These are phyloP conservation scores for Melampsora occidentalis DNA, from an alignment of 1,284 basidiomycete species.

Conservation along the genomic window DNA sequence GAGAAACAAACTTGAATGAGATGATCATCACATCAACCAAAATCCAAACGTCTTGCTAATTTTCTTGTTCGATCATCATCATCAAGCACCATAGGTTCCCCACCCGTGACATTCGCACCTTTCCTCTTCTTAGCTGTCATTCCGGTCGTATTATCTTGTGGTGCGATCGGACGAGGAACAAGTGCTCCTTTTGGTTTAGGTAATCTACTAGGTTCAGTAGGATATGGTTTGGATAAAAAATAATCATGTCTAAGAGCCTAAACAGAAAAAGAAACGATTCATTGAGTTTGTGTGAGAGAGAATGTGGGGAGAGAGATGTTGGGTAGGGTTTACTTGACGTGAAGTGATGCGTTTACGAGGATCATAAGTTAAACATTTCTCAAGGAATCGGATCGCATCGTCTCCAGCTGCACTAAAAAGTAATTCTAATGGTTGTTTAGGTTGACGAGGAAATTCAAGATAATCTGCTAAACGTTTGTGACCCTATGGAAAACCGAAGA, in stretches of 20 bases:
- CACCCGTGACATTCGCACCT: neutral
- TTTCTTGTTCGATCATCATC: constrained; percentile 34
- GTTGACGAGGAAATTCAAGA: constrained; percentile 74
- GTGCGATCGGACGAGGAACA: constrained; percentile 60
- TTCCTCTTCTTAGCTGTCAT: constrained; percentile 29
- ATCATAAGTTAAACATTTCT: constrained; percentile 77
- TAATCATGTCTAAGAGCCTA: constrained; percentile 74
- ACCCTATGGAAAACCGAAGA: constrained; percentile 62
- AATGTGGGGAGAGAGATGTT: constrained; percentile 14
- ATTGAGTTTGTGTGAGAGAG: constrained; percentile 19
- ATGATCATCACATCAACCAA: neutral
- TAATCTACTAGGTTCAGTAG: constrained; percentile 74
- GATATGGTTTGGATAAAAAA: constrained; percentile 72
- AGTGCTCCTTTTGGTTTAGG: constrained; percentile 67
- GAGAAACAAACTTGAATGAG: too few species aligned
- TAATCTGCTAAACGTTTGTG: constrained; percentile 87
- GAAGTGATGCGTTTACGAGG: constrained; percentile 78
- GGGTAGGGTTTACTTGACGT: constrained; percentile 61
- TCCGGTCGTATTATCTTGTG: constrained; percentile 58
- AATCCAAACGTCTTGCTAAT: constrained; percentile 40
- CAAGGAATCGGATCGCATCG: constrained; percentile 80
- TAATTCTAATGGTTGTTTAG: constrained; percentile 73
- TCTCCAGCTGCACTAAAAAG: constrained; percentile 86
- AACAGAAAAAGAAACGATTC: neutral
- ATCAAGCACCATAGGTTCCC: constrained; percentile 17